These are phyloP conservation scores for Herpetospermum pedunculosum DNA, from an alignment of 306 rosid genomes.

Conservation along the genomic window DNA sequence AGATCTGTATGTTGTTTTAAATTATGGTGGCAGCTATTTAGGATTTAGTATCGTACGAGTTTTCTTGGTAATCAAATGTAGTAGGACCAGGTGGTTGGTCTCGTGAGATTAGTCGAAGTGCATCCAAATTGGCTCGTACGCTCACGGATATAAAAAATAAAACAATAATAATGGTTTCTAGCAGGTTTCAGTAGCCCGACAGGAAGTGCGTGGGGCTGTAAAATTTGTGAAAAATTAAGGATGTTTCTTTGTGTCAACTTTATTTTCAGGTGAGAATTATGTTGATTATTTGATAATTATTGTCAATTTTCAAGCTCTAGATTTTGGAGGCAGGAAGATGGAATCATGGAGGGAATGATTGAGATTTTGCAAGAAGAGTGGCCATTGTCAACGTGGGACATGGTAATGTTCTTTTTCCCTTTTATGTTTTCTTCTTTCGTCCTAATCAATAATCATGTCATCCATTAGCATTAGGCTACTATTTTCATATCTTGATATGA, in stretches of 20 bases:
- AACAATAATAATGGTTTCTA: not conserved
- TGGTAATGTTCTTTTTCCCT: not conserved
- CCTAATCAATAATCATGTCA: not conserved
- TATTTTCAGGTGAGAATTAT: not conserved
- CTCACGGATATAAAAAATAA: too few species aligned
- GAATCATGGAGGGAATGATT: not conserved
- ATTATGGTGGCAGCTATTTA: too few species aligned
- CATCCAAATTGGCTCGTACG: too few species aligned
- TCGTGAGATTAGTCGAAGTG: too few species aligned
- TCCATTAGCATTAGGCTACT: not conserved
- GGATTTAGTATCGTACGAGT: too few species aligned
- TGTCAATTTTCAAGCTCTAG: not conserved
- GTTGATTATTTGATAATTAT: not conserved
- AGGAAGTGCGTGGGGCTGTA: not conserved
- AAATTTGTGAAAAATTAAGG: not conserved
- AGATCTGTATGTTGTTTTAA: too few species aligned
- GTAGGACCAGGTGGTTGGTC: too few species aligned
- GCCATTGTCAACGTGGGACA: not conserved
- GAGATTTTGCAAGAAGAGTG: not conserved
- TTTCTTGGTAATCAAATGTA: too few species aligned
- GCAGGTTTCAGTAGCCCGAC: not conserved
- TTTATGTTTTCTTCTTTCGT: not conserved
- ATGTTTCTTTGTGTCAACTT: not conserved
- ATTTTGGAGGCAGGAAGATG: constrained; percentile 1
- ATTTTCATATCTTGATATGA: not conserved